phyloP scores from a whole-genome alignment of 495 filamentous ascomycete species.

The Penicillium odoratum region DNA sequence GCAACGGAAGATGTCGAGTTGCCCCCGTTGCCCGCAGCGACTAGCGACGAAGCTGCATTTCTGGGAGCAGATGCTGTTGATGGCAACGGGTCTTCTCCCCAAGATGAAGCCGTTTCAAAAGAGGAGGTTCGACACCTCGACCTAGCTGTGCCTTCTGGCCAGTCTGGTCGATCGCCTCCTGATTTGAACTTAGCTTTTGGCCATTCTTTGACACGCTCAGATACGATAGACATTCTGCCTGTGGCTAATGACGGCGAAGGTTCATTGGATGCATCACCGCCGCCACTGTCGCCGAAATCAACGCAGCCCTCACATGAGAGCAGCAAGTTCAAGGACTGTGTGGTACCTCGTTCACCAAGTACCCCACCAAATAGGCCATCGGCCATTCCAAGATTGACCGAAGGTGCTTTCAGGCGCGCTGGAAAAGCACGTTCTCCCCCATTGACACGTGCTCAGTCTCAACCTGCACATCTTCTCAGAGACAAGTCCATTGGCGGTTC shows the following conservation, averaged over 20 bases:
- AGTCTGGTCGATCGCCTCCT: conserved; percentile 25
- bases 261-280: conserved; percentile 9
- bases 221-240: conserved; percentile 12
- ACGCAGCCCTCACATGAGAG: background rate
- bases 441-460: conserved; percentile 68
- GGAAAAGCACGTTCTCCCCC: conserved; percentile 59
- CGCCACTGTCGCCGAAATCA: conserved; percentile 7
- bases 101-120: conserved; percentile 28
- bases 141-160: conserved; percentile 58
- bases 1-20: conserved; percentile 20
- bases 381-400: conserved; percentile 52
- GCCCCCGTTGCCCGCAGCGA: conserved; percentile 8
- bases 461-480: conserved; percentile 52
- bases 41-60: conserved; percentile 12
- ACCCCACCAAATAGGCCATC: conserved; percentile 40
- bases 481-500: conserved; percentile 26
- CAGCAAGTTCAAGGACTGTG: conserved; percentile 3
- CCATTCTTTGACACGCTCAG: conserved; percentile 6
- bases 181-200: conserved; percentile 11
- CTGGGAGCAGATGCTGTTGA: conserved; percentile 17
- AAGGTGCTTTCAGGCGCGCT: conserved; percentile 40
- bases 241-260: conserved; percentile 13
- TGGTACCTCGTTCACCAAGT: conserved; percentile 11
- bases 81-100: conserved; percentile 21
- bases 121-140: conserved; percentile 70